These are phyloP conservation scores for Heteromeles arbutifolia DNA, from an alignment of 306 rosid genomes.

Conservation along the genomic window DNA sequence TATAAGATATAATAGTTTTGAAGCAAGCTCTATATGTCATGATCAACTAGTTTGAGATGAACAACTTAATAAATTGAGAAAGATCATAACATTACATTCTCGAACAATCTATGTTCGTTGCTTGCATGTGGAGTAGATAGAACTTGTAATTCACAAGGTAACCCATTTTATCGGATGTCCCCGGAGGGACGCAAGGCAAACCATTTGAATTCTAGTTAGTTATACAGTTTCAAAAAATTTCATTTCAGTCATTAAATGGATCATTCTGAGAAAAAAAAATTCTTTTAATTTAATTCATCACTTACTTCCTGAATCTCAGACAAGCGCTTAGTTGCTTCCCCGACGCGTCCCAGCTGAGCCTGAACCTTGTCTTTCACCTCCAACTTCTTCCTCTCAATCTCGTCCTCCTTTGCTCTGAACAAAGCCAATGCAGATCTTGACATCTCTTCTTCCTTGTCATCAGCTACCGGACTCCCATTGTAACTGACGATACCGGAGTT, in stretches of 20 bases:
- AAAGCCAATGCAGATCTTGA: constrained; percentile 65
- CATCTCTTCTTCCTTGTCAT: constrained; percentile 77
- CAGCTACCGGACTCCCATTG: constrained; percentile 52
- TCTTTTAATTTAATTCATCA: neutral
- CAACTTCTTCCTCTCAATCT: constrained; percentile 75
- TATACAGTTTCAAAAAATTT: neutral
- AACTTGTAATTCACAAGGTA: neutral
- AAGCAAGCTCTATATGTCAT: neutral
- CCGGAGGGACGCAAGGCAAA: neutral
- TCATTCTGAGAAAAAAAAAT: neutral
- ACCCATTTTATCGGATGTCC: neutral
- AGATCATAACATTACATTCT: neutral
- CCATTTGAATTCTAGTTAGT: neutral
- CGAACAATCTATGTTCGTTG: neutral
- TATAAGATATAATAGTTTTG: constrained; percentile 1
- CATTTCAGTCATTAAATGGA: neutral
- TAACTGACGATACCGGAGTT: constrained; percentile 44
- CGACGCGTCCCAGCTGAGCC: constrained; percentile 62
- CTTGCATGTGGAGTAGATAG: neutral
- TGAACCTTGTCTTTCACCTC: constrained; percentile 83
- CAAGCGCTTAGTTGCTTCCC: constrained; percentile 67
- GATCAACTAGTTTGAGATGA: neutral
- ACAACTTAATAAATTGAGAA: neutral
- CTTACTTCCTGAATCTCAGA: constrained; percentile 90
- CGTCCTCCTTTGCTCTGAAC: constrained; percentile 82